phyloP scores from a whole-genome alignment of 2,329 filamentous ascomycete genomes.

The Apiospora kogelbergensis region DNA sequence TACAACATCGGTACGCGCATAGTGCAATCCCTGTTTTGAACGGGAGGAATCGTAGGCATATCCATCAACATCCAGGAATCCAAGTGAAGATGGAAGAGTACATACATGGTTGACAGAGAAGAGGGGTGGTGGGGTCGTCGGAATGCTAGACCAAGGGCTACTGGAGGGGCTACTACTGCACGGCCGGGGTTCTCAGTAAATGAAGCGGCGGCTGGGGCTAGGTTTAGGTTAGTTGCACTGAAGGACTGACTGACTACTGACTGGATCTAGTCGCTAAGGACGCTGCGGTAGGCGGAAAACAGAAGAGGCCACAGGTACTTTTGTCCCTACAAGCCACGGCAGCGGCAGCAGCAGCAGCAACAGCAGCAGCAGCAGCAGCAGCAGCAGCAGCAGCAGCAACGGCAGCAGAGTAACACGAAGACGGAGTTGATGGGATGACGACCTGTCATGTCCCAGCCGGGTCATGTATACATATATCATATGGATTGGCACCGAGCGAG shows the following conservation, averaged over 20 bases:
- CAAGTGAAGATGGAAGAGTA: neutral
- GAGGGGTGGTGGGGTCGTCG: conserved; percentile 6
- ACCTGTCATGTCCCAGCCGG: neutral
- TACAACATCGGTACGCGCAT: neutral
- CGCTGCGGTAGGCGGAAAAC: neutral
- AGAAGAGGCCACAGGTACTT: neutral
- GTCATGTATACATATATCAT: neutral
- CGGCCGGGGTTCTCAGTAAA: conserved; percentile 10
- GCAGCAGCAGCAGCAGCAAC: too few species aligned
- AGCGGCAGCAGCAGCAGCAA: too few species aligned
- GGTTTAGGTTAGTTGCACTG: conserved; percentile 8
- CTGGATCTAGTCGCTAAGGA: neutral
- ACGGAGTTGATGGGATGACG: neutral
- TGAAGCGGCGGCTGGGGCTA: conserved; percentile 10
- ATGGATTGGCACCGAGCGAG: neutral
- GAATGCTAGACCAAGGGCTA: neutral
- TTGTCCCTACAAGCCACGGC: too few species aligned
- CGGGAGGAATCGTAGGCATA: neutral
- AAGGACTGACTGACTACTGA: neutral
- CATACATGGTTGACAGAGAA: neutral
- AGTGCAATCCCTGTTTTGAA: neutral
- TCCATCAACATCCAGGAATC: conserved; percentile 6
- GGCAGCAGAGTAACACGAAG: too few species aligned
- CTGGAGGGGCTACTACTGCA: neutral
- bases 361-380: too few species aligned